These are phyloP conservation scores for Asterochloris erici DNA, from an alignment of 139 green algal genomes.

Conservation along the genomic window DNA sequence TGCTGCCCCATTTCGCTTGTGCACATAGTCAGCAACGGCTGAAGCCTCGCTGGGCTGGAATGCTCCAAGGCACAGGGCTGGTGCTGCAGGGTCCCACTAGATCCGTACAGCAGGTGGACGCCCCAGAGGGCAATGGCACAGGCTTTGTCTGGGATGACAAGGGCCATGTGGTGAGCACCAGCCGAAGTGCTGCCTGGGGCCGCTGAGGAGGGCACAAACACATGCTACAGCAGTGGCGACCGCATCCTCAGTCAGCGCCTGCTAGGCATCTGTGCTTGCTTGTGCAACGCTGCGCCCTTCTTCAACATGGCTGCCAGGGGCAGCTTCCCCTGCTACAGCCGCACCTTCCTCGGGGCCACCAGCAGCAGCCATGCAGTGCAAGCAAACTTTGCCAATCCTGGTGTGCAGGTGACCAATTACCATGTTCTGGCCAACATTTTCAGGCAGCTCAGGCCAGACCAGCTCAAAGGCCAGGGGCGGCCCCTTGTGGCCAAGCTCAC, in stretches of 20 bases:
- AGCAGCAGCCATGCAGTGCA: too few relatives aligned
- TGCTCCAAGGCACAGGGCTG: neutral
- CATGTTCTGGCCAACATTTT: conserved; percentile 51
- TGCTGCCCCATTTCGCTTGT: too few relatives aligned
- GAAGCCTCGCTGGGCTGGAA: neutral
- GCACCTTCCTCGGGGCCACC: too few relatives aligned
- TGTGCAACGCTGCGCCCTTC: too few relatives aligned
- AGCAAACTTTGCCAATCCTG: too few relatives aligned
- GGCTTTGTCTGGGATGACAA: conserved; percentile 74
- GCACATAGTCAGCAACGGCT: too few relatives aligned
- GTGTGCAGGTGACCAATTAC: conserved; percentile 26
- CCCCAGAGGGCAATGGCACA: conserved; percentile 75
- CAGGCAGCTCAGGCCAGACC: conserved; percentile 10
- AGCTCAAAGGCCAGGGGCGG: conserved; percentile 9
- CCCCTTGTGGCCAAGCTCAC: conserved; percentile 52
- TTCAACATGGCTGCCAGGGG: too few relatives aligned
- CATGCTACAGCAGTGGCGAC: too few relatives aligned
- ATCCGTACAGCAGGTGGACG: conserved; percentile 24
- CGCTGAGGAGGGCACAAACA: neutral
- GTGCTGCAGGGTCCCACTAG: conserved; percentile 10
- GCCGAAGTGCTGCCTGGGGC: conserved; percentile 48
- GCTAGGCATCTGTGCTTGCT: too few relatives aligned
- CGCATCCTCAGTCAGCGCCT: too few relatives aligned
- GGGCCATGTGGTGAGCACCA: conserved; percentile 67
- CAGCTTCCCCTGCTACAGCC: too few relatives aligned